Percentiles rank a stretch among this genome's conserved stretches.
These are phyloP conservation scores for Endogone sp. DNA, from an alignment of 192 early-diverging fungal species.

Conservation along the genomic window DNA sequence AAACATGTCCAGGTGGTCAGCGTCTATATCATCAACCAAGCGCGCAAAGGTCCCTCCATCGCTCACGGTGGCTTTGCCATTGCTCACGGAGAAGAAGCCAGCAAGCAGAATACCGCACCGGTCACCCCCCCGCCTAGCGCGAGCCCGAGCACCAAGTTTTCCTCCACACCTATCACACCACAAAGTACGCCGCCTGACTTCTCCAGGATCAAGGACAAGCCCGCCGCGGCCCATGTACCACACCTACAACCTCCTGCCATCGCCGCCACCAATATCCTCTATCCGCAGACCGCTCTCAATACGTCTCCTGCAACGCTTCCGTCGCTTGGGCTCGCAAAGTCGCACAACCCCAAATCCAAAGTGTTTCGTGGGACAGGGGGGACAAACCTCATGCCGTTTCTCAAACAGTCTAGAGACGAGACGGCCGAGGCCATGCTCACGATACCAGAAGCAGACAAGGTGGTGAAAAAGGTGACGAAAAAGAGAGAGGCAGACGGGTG, in stretches of 20 bases:
- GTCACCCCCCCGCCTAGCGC: background rate
- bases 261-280: conserved; percentile 14
- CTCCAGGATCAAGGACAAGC: background rate
- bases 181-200: background rate
- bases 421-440: conserved; percentile 53
- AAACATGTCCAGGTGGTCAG: conserved; percentile 91
- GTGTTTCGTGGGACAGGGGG: conserved; percentile 78
- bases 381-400: conserved; percentile 88
- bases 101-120: background rate
- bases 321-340: conserved; percentile 52
- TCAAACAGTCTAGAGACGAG: conserved; percentile 86
- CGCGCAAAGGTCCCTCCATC: conserved; percentile 65
- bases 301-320: conserved; percentile 20
- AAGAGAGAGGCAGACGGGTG: background rate
- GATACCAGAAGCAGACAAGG: background rate
- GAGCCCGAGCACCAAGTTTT: background rate
- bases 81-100: background rate
- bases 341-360: conserved; percentile 45
- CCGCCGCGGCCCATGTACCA: background rate
- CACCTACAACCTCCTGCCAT: too few species aligned
- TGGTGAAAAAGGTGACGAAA: background rate
- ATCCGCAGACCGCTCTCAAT: conserved; percentile 25
- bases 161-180: too few species aligned
- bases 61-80: conserved; percentile 52
- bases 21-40: conserved; percentile 85